Evolutionary conservation across 1,284 basidiomycete species (phyloP).

Genomic region (Ceratobasidium theobromae): DNA sequence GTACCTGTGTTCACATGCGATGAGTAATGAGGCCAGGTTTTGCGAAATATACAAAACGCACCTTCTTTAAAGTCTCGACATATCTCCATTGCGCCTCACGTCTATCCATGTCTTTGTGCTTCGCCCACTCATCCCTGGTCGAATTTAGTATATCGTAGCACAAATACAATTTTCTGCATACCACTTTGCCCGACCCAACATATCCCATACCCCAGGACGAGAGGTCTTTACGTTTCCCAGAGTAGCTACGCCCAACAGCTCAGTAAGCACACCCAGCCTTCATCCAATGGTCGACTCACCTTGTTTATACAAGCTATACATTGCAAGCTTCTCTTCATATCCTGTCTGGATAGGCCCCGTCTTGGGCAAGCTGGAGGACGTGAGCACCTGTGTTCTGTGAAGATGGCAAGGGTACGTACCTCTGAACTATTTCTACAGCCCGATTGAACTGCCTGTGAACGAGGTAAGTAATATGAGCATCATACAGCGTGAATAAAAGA

Average conservation of each 20-base stretch:
- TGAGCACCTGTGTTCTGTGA: background rate
- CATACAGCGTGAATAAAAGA: background rate
- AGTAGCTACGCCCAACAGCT: conserved; percentile 60
- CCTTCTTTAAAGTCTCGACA: conserved; percentile 84
- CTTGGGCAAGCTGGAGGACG: conserved; percentile 69
- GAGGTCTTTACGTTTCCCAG: conserved; percentile 79
- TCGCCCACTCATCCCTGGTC: conserved; percentile 90
- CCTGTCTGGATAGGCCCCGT: conserved; percentile 94
- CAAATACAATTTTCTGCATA: conserved; percentile 42
- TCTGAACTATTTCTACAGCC: conserved; percentile 91
- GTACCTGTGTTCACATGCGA: conserved; percentile 53
- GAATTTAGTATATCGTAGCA: conserved; percentile 10
- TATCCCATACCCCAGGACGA: conserved; percentile 87
- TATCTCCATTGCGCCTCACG: conserved; percentile 88
- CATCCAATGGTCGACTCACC: conserved; percentile 51
- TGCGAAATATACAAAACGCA: conserved; percentile 41
- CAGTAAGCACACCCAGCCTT: conserved; percentile 33
- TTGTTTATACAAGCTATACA: conserved; percentile 95
- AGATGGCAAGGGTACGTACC: conserved; percentile 40
- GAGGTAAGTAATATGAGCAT: background rate
- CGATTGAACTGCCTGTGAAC: conserved; percentile 75
- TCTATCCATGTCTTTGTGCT: conserved; percentile 77
- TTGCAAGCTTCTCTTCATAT: conserved; percentile 93
- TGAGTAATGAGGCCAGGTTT: background rate
- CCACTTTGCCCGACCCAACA: conserved; percentile 95